Conservation (phyloP, 164 flowering plant species). For the Stephania cephalantha region DNA sequence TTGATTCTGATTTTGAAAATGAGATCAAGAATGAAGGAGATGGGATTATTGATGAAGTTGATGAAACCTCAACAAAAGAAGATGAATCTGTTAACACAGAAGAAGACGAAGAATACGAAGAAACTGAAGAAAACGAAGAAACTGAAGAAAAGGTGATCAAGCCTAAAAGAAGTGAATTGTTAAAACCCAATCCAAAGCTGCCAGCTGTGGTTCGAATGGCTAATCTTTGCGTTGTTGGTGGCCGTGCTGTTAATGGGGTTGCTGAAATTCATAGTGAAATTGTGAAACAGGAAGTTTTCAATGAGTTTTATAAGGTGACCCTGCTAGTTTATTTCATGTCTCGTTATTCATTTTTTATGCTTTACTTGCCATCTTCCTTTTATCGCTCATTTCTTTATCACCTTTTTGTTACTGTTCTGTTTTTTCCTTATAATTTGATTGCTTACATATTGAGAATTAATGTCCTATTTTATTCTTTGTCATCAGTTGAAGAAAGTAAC, state of each 20-base stretch:
- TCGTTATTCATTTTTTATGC: background rate
- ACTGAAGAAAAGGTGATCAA: constrained; percentile 20
- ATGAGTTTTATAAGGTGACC: constrained; percentile 67
- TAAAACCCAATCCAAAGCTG: constrained; percentile 39
- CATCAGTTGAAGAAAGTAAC: background rate
- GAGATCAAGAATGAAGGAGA: constrained; percentile 7
- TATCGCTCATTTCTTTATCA: background rate
- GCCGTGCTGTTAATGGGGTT: constrained; percentile 97
- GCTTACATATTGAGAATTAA: background rate
- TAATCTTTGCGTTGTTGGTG: constrained; percentile 86
- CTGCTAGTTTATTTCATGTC: background rate
- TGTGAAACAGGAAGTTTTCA: constrained; percentile 85
- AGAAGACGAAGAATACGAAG: constrained; percentile 7
- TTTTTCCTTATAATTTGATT: background rate
- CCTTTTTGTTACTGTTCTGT: constrained; percentile 5
- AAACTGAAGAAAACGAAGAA: background rate
- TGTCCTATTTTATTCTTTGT: background rate
- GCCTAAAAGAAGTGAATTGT: constrained; percentile 19
- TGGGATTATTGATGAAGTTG: constrained; percentile 9
- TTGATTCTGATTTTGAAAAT: constrained; percentile 16
- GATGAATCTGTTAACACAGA: constrained; percentile 5
- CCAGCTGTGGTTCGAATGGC: constrained; percentile 91
- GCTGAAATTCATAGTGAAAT: constrained; percentile 97
- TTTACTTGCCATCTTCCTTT: background rate
- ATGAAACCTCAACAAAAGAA: constrained; percentile 16